A percentile compares a stretch with the other conserved stretches of the same genome.
phyloP scores from a whole-genome alignment of 441 rosid genomes.

The Lepidium campestre region DNA sequence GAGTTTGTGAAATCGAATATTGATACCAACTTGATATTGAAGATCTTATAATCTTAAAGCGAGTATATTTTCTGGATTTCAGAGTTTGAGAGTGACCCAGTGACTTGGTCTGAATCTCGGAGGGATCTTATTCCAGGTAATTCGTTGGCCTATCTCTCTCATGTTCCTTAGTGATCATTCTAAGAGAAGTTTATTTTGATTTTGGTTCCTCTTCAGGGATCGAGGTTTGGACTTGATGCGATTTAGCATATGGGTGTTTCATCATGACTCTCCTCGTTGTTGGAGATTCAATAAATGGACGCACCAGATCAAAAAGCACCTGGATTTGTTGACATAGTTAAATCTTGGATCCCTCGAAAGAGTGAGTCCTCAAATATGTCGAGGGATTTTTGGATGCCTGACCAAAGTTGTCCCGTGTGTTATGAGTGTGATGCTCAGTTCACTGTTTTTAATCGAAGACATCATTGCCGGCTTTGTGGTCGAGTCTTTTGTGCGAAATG shows the following conservation, averaged over 20 bases:
- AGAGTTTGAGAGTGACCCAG: conserved; percentile 17
- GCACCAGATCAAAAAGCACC: conserved; percentile 40
- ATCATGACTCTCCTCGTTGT: conserved; percentile 45
- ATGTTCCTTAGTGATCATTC: background rate
- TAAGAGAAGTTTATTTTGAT: background rate
- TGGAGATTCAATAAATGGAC: conserved; percentile 55
- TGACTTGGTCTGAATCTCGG: conserved; percentile 16
- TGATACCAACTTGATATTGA: background rate
- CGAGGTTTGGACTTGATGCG: conserved; percentile 7
- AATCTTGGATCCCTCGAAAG: conserved; percentile 47
- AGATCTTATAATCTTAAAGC: conserved; percentile 11
- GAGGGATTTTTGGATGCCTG: conserved; percentile 83
- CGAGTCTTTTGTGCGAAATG: conserved; percentile 68
- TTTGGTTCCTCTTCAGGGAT: background rate
- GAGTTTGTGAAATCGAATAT: conserved; percentile 6
- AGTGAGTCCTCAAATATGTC: conserved; percentile 48
- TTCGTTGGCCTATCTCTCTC: background rate
- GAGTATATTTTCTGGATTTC: background rate
- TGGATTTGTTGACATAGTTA: conserved; percentile 41
- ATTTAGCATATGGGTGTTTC: conserved; percentile 46
- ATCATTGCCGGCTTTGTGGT: conserved; percentile 74
- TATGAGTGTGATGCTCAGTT: conserved; percentile 71
- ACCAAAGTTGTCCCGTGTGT: conserved; percentile 72
- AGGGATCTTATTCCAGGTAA: conserved; percentile 13
- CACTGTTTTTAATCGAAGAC: conserved; percentile 54